These are phyloP conservation scores for Fusarium chaquense DNA, from an alignment of 2,329 filamentous ascomycete species.

Conservation along the genomic window DNA sequence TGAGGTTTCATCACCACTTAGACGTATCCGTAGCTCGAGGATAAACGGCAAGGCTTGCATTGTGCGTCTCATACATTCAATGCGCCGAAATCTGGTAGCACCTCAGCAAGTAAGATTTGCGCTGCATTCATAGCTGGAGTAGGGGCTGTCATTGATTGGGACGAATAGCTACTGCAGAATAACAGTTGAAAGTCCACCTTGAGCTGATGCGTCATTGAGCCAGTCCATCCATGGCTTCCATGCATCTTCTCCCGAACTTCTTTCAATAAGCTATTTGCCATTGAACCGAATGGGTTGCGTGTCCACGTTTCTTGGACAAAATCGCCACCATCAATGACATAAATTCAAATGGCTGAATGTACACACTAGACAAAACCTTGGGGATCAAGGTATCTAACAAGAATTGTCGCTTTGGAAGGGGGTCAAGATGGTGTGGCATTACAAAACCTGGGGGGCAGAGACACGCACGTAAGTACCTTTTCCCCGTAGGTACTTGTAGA, in stretches of 20 bases:
- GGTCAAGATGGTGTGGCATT: constrained; percentile 38
- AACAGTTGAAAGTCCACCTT: constrained; percentile 7
- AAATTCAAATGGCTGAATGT: constrained; percentile 4
- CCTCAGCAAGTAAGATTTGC: neutral
- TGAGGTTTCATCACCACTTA: constrained; percentile 14
- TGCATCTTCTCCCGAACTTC: constrained; percentile 31
- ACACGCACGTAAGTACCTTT: constrained; percentile 44
- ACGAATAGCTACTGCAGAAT: constrained; percentile 1
- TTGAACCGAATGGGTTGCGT: constrained; percentile 23
- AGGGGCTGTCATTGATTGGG: constrained; percentile 1
- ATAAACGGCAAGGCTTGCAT: constrained; percentile 27
- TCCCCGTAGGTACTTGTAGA: constrained; percentile 49
- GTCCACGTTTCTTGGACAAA: constrained; percentile 22
- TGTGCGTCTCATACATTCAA: constrained; percentile 21
- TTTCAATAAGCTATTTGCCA: constrained; percentile 16
- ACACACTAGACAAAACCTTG: neutral
- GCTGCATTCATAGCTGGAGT: neutral
- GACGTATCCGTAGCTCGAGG: neutral
- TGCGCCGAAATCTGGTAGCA: constrained; percentile 9
- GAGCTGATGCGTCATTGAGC: constrained; percentile 34
- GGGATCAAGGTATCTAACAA: constrained; percentile 10
- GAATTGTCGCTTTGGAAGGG: neutral
- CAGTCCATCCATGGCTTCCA: constrained; percentile 23
- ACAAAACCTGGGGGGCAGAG: constrained; percentile 46
- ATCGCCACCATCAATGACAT: constrained; percentile 33